A percentile compares a stretch with the other conserved stretches of the same genome.
phyloP scores from a whole-genome alignment of 805 yeast genomes.

The Aciculoconidium aculeatum region DNA sequence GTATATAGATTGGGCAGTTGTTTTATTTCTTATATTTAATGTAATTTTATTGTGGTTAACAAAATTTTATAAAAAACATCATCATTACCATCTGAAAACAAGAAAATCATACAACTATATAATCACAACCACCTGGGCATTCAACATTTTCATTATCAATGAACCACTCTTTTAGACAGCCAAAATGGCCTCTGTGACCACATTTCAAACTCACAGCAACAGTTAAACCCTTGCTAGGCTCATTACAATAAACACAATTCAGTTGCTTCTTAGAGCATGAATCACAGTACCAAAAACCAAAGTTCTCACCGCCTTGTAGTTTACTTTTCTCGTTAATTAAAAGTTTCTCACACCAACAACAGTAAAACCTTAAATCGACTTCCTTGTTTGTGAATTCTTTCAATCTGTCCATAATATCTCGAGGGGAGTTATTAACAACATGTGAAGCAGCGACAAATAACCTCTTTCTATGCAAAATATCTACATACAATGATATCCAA shows the following conservation, averaged over 20 bases:
- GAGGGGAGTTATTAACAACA: slow-evolving; percentile 41
- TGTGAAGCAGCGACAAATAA: slow-evolving; percentile 55
- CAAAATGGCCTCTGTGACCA: slow-evolving; percentile 85
- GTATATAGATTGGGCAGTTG: no score
- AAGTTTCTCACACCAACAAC: slow-evolving; percentile 55
- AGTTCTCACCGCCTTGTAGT: slow-evolving; percentile 20
- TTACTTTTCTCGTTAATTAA: slow-evolving; percentile 55
- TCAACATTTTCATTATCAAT: slow-evolving; percentile 53
- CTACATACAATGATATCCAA: slow-evolving; percentile 52
- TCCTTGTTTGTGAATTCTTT: slow-evolving; percentile 30
- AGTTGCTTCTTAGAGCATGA: slow-evolving; percentile 55
- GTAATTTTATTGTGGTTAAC: no score
- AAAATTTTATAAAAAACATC: no score
- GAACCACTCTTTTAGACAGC: slow-evolving; percentile 77
- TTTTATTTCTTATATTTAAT: no score
- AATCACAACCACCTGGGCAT: slow-evolving; percentile 78
- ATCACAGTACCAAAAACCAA: slow-evolving; percentile 85
- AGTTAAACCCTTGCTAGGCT: slow-evolving; percentile 67
- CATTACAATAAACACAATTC: slow-evolving; percentile 73
- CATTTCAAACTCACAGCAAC: slow-evolving; percentile 56
- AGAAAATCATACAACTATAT: slow-evolving; percentile 11
- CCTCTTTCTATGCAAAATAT: slow-evolving; percentile 42
- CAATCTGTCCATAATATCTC: slow-evolving; percentile 20
- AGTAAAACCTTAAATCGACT: slow-evolving; percentile 42
- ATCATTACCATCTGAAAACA: no score